A percentile compares a stretch with the other conserved stretches of the same genome.
These are phyloP conservation scores for Coniochaeta sp. DNA, from an alignment of 2,329 filamentous ascomycete species.

Conservation along the genomic window DNA sequence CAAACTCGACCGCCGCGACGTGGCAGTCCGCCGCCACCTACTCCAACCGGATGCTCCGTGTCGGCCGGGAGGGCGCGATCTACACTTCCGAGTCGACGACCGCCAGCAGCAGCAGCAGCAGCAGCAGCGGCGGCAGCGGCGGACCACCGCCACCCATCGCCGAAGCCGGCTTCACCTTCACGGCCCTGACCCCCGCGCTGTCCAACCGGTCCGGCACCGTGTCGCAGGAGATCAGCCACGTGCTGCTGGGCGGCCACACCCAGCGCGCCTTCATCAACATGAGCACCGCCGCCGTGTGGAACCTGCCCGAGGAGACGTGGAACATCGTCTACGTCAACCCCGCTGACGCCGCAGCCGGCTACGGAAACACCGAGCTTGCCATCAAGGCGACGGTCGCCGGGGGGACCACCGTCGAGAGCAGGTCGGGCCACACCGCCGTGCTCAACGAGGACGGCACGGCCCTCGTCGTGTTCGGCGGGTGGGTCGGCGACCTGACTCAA, in stretches of 20 bases:
- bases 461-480: slow-evolving; percentile 80
- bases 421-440: slow-evolving; percentile 84
- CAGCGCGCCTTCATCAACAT: slow-evolving; percentile 83
- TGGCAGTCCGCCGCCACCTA: slow-evolving; percentile 71
- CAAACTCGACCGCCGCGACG: slow-evolving; percentile 29
- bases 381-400: slow-evolving; percentile 23
- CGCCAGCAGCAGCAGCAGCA: slow-evolving; percentile 43
- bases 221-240: slow-evolving; percentile 69
- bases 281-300: slow-evolving; percentile 83
- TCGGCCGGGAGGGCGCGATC: slow-evolving; percentile 31
- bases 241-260: slow-evolving; percentile 82
- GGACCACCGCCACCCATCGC: slow-evolving; percentile 67
- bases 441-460: slow-evolving; percentile 69
- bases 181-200: slow-evolving; percentile 61
- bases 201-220: slow-evolving; percentile 58
- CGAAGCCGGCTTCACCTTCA: slow-evolving; percentile 83
- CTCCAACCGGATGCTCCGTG: slow-evolving; percentile 71
- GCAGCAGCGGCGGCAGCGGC: no score
- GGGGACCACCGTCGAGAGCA: slow-evolving; percentile 62
- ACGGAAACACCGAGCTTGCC: slow-evolving; percentile 47
- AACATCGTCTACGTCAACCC: slow-evolving; percentile 59
- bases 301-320: slow-evolving; percentile 80
- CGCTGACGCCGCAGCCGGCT: slow-evolving; percentile 3
- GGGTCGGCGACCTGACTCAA: slow-evolving; percentile 75
- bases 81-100: slow-evolving; percentile 32